A percentile compares a stretch with the other conserved stretches of the same genome.
These are phyloP conservation scores for Phytopythium aichiense DNA, from an alignment of 352 stramenopile genomes.

Conservation along the genomic window DNA sequence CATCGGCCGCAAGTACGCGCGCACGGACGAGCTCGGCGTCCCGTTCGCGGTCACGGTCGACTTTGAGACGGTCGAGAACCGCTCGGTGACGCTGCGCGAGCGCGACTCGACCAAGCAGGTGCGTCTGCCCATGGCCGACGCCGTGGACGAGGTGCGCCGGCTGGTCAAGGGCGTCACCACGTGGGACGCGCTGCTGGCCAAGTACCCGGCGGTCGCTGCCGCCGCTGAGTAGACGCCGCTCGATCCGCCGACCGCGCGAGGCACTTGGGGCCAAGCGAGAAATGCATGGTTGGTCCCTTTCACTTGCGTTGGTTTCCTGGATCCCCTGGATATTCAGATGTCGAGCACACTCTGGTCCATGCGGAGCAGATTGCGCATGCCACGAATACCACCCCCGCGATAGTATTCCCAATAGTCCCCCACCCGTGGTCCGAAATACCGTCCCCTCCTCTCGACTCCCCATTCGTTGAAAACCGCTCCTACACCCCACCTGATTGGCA, in stretches of 20 bases:
- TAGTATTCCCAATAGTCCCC: neutral
- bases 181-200: constrained; percentile 78
- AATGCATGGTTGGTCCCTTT: neutral
- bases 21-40: constrained; percentile 97
- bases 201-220: constrained; percentile 79
- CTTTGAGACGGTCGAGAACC: constrained; percentile 93
- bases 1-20: constrained; percentile 96
- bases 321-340: too few species aligned
- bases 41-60: constrained; percentile 99
- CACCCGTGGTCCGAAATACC: neutral
- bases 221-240: constrained; percentile 13
- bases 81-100: constrained; percentile 97
- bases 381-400: neutral
- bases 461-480: neutral
- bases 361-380: neutral
- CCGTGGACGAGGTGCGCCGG: constrained; percentile 82
- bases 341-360: too few species aligned
- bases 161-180: constrained; percentile 82
- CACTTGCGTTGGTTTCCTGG: too few species aligned
- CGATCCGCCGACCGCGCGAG: neutral
- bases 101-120: constrained; percentile 97
- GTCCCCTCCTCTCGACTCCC: too few species aligned
- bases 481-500: neutral
- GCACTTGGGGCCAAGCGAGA: neutral
- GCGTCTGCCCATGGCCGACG: constrained; percentile 79